Percentiles rank a stretch among this genome's conserved stretches.
phyloP scores from a whole-genome alignment of 768 basidiomycete species.

The Leccinum barrowsii region DNA sequence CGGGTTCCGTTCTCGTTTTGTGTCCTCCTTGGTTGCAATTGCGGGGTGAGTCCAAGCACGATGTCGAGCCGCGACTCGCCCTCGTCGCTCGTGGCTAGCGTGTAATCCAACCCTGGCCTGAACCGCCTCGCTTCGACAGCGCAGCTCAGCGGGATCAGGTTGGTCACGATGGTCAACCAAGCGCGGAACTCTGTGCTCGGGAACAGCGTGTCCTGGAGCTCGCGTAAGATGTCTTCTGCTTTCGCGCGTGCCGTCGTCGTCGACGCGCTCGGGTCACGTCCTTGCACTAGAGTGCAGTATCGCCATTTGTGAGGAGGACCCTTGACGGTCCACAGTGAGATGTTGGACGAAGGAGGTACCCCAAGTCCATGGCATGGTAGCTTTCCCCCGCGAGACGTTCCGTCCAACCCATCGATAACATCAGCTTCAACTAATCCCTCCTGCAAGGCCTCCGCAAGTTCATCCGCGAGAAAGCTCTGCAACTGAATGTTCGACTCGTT shows the following conservation, averaged over 20 bases:
- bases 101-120: constrained; percentile 91
- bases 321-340: constrained; percentile 59
- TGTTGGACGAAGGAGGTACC: constrained; percentile 39
- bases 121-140: constrained; percentile 82
- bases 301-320: constrained; percentile 96
- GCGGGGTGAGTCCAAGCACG: constrained; percentile 81
- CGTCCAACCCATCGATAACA: constrained; percentile 56
- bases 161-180: constrained; percentile 78
- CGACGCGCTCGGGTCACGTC: background rate
- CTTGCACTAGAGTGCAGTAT: constrained; percentile 61
- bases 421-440: constrained; percentile 63
- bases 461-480: constrained; percentile 74
- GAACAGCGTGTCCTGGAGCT: constrained; percentile 75
- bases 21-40: constrained; percentile 31
- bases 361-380: constrained; percentile 74
- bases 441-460: constrained; percentile 68
- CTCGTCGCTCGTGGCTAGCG: constrained; percentile 84
- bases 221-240: constrained; percentile 23
- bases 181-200: constrained; percentile 79
- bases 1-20: constrained; percentile 2
- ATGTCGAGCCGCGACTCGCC: constrained; percentile 81
- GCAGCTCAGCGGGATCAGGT: constrained; percentile 68
- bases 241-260: constrained; percentile 11
- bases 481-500: constrained; percentile 87
- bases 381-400: constrained; percentile 42